Percentiles rank a stretch among this genome's conserved stretches.
phyloP scores from a whole-genome alignment of 306 rosid species.

The Nissolia schottii region DNA sequence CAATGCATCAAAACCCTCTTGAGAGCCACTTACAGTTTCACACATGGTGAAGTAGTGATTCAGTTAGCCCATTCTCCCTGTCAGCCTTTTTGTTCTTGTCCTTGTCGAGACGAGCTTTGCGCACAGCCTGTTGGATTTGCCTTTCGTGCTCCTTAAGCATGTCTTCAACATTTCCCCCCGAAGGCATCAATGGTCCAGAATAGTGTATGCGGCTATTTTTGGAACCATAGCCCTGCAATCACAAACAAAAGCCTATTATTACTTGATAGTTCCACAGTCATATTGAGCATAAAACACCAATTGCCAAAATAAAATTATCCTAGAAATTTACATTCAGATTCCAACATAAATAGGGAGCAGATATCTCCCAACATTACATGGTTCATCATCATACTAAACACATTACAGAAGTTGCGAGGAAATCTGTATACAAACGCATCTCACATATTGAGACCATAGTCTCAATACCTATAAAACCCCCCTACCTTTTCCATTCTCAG shows the following conservation, averaged over 20 bases:
- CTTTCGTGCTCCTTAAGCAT: constrained; percentile 79
- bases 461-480: constrained; percentile 13
- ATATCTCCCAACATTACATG: background rate
- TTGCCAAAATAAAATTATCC: background rate
- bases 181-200: constrained; percentile 70
- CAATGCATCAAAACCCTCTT: constrained; percentile 12
- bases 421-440: background rate
- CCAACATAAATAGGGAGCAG: background rate
- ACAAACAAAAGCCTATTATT: constrained; percentile 16
- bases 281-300: background rate
- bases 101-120: constrained; percentile 71
- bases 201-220: constrained; percentile 49
- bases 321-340: background rate
- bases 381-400: background rate
- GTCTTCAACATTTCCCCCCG: constrained; percentile 61
- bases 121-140: constrained; percentile 66
- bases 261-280: constrained; percentile 6
- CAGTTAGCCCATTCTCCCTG: constrained; percentile 40
- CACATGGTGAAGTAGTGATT: constrained; percentile 44
- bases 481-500: background rate
- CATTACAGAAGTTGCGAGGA: background rate
- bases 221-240: constrained; percentile 39
- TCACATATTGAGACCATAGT: background rate
- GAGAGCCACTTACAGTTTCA: constrained; percentile 32
- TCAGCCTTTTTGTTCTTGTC: constrained; percentile 33